A percentile compares a stretch with the other conserved stretches of the same genome.
Conservation (phyloP, 768 basidiomycete genomes). For the Cystobasidium onofrii region DNA sequence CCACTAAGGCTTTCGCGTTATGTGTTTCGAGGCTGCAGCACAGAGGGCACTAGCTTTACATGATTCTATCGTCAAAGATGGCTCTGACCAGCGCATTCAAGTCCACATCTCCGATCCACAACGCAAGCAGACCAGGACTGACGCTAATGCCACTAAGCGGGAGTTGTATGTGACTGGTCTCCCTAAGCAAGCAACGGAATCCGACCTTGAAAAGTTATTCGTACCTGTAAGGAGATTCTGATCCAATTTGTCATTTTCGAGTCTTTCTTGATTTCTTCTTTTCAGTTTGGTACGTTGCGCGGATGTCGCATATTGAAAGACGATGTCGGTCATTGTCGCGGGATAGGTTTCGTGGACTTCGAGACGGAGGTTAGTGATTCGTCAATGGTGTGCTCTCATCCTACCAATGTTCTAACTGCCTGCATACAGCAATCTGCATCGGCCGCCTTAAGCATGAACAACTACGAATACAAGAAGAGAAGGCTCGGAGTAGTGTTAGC, state of each 20-base stretch:
- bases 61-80: slow-evolving; percentile 63
- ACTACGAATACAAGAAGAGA: slow-evolving; percentile 79
- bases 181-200: slow-evolving; percentile 64
- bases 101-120: slow-evolving; percentile 86
- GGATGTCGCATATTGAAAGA: slow-evolving; percentile 71
- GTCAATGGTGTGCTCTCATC: not conserved
- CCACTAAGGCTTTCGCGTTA: not conserved
- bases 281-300: slow-evolving; percentile 71
- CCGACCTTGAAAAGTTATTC: slow-evolving; percentile 72
- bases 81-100: slow-evolving; percentile 53
- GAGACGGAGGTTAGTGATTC: slow-evolving; percentile 59
- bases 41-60: slow-evolving; percentile 71
- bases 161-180: slow-evolving; percentile 85
- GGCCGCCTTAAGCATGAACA: slow-evolving; percentile 68
- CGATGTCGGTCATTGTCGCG: slow-evolving; percentile 61
- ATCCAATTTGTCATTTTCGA: no score
- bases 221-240: slow-evolving; percentile 58
- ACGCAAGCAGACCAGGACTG: slow-evolving; percentile 78
- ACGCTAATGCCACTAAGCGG: slow-evolving; percentile 70
- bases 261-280: slow-evolving; percentile 20
- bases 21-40: slow-evolving; percentile 49
- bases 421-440: slow-evolving; percentile 57
- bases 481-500: slow-evolving; percentile 79
- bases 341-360: slow-evolving; percentile 89
- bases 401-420: not conserved